A percentile compares a stretch with the other conserved stretches of the same genome.
Conservation (phyloP, 768 basidiomycete genomes). For the Gautieria morchelliformis region DNA sequence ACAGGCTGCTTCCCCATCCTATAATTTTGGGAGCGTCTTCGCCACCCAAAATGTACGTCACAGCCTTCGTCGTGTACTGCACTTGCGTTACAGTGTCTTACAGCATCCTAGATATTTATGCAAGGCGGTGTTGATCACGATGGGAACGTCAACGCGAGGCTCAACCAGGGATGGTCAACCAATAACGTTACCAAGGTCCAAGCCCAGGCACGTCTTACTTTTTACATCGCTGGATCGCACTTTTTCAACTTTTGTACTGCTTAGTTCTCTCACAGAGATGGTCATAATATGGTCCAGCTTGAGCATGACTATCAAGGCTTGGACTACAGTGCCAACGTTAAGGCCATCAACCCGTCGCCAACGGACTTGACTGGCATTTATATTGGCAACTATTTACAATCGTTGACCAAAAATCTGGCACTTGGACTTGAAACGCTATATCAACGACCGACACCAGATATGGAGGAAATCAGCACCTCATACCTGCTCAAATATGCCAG, state of each 20-base stretch:
- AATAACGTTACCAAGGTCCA: conserved; percentile 77
- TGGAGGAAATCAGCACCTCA: conserved; percentile 61
- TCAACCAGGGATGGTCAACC: conserved; percentile 83
- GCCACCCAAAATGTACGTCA: conserved; percentile 67
- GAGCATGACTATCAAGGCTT: conserved; percentile 90
- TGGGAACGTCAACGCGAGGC: conserved; percentile 77
- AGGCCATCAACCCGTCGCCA: conserved; percentile 87
- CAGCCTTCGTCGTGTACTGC: not conserved
- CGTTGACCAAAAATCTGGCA: conserved; percentile 82
- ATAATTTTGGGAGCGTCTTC: conserved; percentile 92
- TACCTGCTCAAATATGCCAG: conserved; percentile 77
- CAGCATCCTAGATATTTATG: conserved; percentile 60
- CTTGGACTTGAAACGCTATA: conserved; percentile 78
- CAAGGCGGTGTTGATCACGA: conserved; percentile 94
- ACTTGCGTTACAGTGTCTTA: conserved; percentile 4
- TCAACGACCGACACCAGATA: conserved; percentile 67
- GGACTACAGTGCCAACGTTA: conserved; percentile 79
- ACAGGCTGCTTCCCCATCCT: conserved; percentile 72
- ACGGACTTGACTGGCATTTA: conserved; percentile 85
- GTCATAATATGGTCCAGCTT: conserved; percentile 85
- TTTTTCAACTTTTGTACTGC: conserved; percentile 13
- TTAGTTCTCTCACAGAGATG: conserved; percentile 65
- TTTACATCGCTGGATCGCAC: not conserved
- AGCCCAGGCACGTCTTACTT: conserved; percentile 52
- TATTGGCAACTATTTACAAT: conserved; percentile 87